Evolutionary conservation across 2,329 filamentous ascomycete species (phyloP), one percentile per base, ranked within the genome.

Genomic region (Arachnopeziza araneosa): DNA sequence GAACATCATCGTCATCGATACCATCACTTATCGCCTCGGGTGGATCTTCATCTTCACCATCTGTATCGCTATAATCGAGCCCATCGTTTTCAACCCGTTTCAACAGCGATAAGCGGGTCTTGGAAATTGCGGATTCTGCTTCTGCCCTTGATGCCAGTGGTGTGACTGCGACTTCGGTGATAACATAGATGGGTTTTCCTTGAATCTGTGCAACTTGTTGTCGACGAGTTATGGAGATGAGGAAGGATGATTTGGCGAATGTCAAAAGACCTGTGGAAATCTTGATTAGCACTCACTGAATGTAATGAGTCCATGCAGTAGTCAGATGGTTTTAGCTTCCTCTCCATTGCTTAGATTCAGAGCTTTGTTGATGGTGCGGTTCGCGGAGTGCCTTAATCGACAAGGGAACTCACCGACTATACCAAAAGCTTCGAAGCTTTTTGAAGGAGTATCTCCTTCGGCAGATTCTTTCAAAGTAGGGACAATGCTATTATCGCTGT

Each of bases 131-230:
- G 26, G 83, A 81, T 63, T 84, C 80, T 4, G 93, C 93, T 51
- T 96, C 91, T 50, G 75, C 73, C 68, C 88, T 87, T 6, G 89
- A 93, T 1, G 87, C 84, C 57, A 95, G 86, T 0, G 95, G 95
- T 6, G 96, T 96, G n/a, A 98, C 78, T 7, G 91, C 88, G 32
- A 98, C 90, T 67, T 96, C 91, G 51, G 89, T 95, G 61, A 97
- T 85, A 49, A 91, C 87, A 74, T 96, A 99, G 58, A 98, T 79
- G 0, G 93, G 88, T 58, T 84, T 87, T 6, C 91, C 91, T 65
- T 87, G 86, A 55, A 98, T 86, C 65, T 93, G 88, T 2, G 95
- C 95, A 55, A 98, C 92, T 73, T 96, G 90, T 69, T 96, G 84
- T 53, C 93, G 89, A 60, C 86, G 84, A 23, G 88, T 92, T 69